Evolutionary conservation across 768 basidiomycete species (phyloP).

Genomic region (Cytidiella melzeri): DNA sequence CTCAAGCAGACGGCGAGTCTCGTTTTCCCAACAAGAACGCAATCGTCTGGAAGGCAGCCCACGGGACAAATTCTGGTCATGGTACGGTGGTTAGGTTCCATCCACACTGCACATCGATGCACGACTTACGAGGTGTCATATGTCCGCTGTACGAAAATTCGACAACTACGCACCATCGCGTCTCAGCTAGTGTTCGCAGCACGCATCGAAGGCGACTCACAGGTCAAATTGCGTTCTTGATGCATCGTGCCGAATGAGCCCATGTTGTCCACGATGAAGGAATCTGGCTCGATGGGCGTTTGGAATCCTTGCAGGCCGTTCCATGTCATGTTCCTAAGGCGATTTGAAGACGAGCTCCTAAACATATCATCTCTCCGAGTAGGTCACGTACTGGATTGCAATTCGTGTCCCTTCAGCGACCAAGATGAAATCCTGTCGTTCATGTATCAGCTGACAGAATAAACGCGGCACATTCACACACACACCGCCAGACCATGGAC

Average conservation of each 20-base stretch:
- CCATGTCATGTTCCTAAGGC: conserved; percentile 31
- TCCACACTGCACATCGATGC: no score
- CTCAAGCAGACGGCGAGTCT: conserved; percentile 31
- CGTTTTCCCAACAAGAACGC: conserved; percentile 58
- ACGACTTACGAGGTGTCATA: conserved; percentile 54
- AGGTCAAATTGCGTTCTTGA: conserved; percentile 28
- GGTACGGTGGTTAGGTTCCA: no score
- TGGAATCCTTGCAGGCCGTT: conserved; percentile 30
- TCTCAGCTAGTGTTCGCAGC: background rate
- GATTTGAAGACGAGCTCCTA: background rate
- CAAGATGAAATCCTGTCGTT: conserved; percentile 28
- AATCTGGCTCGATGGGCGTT: conserved; percentile 27
- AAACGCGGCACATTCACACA: no score
- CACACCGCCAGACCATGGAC: conserved; percentile 29
- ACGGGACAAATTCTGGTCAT: conserved; percentile 19
- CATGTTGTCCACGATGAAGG: conserved; percentile 26
- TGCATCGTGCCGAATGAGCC: conserved; percentile 28
- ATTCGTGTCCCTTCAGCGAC: conserved; percentile 32
- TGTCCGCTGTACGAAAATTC: conserved; percentile 55
- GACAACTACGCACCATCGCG: conserved; percentile 32
- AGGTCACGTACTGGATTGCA: conserved; percentile 27
- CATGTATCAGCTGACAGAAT: no score
- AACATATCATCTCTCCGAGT: background rate
- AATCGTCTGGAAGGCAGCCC: conserved; percentile 69
- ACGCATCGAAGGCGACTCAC: conserved; percentile 13